A percentile compares a stretch with the other conserved stretches of the same genome.
phyloP scores from a whole-genome alignment of 495 filamentous ascomycete species.

The Penicillium longicatenatum region DNA sequence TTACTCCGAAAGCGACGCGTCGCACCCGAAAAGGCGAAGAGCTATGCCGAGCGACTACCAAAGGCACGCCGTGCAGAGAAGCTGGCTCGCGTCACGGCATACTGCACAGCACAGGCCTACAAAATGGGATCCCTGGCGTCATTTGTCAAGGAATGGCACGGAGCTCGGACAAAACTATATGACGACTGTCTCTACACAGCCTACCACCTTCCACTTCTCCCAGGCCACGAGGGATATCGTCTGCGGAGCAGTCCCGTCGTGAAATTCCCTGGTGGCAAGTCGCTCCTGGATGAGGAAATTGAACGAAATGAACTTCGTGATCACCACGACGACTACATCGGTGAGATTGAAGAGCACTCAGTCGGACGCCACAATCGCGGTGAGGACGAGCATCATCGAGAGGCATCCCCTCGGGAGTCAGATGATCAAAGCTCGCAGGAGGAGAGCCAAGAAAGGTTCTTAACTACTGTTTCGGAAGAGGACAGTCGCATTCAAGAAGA shows the following conservation, averaged over 20 bases:
- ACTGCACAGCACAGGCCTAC: slow-evolving; percentile 93
- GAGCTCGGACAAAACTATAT: slow-evolving; percentile 96
- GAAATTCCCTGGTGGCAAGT: slow-evolving; percentile 91
- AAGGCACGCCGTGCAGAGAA: slow-evolving; percentile 87
- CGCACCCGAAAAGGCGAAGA: slow-evolving; percentile 71
- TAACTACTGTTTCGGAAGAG: slow-evolving; percentile 25
- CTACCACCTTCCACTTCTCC: slow-evolving; percentile 88
- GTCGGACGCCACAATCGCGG: slow-evolving; percentile 32
- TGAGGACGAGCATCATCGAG: slow-evolving; percentile 39
- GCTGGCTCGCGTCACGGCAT: slow-evolving; percentile 87
- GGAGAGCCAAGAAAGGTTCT: slow-evolving; percentile 17
- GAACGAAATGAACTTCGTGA: slow-evolving; percentile 88
- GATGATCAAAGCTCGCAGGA: slow-evolving; percentile 17
- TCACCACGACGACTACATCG: slow-evolving; percentile 87
- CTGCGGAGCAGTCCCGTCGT: slow-evolving; percentile 86
- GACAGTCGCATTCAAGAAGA: slow-evolving; percentile 24
- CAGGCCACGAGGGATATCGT: slow-evolving; percentile 82
- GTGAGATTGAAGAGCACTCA: slow-evolving; percentile 51
- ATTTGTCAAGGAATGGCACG: slow-evolving; percentile 86
- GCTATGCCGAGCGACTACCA: slow-evolving; percentile 90
- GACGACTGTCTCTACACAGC: slow-evolving; percentile 97
- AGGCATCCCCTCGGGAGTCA: slow-evolving; percentile 17
- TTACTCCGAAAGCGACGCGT: slow-evolving; percentile 61
- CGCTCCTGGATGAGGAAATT: slow-evolving; percentile 92
- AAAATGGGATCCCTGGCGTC: slow-evolving; percentile 82